phyloP scores from a whole-genome alignment of 2,329 filamentous ascomycete species.

The Calonectria hongkongensis region DNA sequence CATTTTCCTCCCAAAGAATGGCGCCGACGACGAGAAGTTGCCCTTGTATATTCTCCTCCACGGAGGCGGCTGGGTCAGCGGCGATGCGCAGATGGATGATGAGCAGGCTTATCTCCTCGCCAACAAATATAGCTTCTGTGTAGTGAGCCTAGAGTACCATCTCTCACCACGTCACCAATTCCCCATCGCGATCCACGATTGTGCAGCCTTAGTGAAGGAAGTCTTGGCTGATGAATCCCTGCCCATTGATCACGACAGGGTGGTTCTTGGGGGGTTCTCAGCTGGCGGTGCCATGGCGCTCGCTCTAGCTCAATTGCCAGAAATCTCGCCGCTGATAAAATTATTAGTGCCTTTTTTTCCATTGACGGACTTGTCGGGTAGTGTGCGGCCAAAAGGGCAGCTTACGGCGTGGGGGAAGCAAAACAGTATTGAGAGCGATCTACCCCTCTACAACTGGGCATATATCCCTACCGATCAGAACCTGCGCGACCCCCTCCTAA shows the following conservation, averaged over 20 bases:
- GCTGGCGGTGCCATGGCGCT: slow-evolving; percentile 8
- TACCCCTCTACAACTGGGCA: slow-evolving; percentile 14
- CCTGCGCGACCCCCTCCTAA: neutral
- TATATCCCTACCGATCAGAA: slow-evolving; percentile 12
- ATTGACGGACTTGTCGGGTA: neutral
- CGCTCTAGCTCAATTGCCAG: neutral
- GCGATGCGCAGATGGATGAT: slow-evolving; percentile 18
- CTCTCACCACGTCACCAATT: slow-evolving; percentile 12
- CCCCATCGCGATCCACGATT: slow-evolving; percentile 14
- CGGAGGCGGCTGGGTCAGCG: slow-evolving; percentile 16
- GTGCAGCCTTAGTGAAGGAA: slow-evolving; percentile 3
- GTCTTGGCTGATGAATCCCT: slow-evolving; percentile 10
- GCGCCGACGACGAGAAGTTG: neutral
- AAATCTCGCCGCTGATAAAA: neutral
- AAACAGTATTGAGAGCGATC: neutral
- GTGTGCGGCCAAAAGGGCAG: slow-evolving; percentile 6
- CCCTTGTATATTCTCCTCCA: slow-evolving; percentile 10
- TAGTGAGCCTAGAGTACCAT: slow-evolving; percentile 5
- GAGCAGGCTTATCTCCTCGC: slow-evolving; percentile 26
- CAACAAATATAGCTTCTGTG: slow-evolving; percentile 23
- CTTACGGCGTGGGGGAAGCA: slow-evolving; percentile 13
- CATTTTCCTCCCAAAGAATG: slow-evolving; percentile 17
- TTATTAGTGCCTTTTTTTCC: slow-evolving; percentile 6
- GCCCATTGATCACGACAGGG: neutral
- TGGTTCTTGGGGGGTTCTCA: slow-evolving; percentile 4